A percentile compares a stretch with the other conserved stretches of the same genome.
Evolutionary conservation across 495 filamentous ascomycete species (phyloP).

Genomic region (Daldinia childiae): DNA sequence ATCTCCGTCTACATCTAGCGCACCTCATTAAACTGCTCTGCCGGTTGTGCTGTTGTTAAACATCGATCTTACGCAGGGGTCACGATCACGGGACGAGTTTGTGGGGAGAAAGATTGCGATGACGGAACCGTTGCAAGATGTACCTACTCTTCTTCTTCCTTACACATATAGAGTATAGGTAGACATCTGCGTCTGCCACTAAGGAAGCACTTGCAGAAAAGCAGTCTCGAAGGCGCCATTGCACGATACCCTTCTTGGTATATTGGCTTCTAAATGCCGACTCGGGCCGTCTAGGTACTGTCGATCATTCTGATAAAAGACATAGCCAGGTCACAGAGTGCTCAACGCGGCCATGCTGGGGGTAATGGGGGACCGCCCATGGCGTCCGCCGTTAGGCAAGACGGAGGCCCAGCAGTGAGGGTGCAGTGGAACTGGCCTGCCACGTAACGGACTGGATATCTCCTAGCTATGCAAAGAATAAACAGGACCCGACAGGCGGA

Average conservation of each 20-base stretch:
- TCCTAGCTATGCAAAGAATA: conserved; percentile 23
- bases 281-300: conserved; percentile 20
- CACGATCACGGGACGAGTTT: conserved; percentile 22
- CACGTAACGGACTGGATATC: conserved; percentile 17
- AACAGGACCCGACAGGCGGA: conserved; percentile 20
- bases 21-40: conserved; percentile 22
- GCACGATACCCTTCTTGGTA: conserved; percentile 16
- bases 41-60: conserved; percentile 28
- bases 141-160: conserved; percentile 6
- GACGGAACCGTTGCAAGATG: conserved; percentile 20
- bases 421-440: conserved; percentile 11
- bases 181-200: conserved; percentile 20
- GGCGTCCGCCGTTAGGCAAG: conserved; percentile 31
- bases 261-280: conserved; percentile 31
- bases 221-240: conserved; percentile 16
- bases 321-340: background rate
- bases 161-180: background rate
- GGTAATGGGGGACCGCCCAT: conserved; percentile 16
- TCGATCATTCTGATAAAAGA: conserved; percentile 32
- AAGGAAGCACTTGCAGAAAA: conserved; percentile 14
- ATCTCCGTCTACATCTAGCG: conserved; percentile 22
- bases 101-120: conserved; percentile 13
- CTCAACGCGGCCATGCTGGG: conserved; percentile 15
- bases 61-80: conserved; percentile 34
- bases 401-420: conserved; percentile 15